Conservation (phyloP, 1,139 yeast species). For the Yamadazyma diddensiae region DNA sequence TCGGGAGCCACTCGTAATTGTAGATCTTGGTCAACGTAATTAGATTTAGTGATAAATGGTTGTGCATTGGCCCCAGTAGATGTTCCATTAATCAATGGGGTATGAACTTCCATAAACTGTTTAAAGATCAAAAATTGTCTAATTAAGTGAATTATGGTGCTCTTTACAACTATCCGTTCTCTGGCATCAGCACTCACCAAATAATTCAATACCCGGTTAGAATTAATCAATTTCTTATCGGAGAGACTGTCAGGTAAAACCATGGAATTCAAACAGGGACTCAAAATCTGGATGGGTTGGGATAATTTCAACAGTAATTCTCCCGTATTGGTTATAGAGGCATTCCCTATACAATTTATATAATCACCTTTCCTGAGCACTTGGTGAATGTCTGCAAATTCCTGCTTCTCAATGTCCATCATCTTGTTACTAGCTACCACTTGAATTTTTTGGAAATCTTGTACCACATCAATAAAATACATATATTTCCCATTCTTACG, state of each 20-base stretch:
- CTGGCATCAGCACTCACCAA: constrained; percentile 49
- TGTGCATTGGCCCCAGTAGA: constrained; percentile 90
- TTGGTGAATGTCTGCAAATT: constrained; percentile 44
- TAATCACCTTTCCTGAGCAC: constrained; percentile 69
- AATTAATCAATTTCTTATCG: constrained; percentile 56
- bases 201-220: constrained; percentile 73
- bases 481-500: constrained; percentile 66
- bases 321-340: constrained; percentile 74
- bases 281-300: constrained; percentile 45
- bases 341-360: constrained; percentile 60
- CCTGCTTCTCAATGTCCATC: constrained; percentile 37
- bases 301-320: constrained; percentile 71
- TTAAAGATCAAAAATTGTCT: constrained; percentile 52
- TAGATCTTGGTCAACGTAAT: constrained; percentile 30
- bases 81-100: constrained; percentile 72
- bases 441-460: constrained; percentile 57
- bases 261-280: constrained; percentile 67
- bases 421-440: constrained; percentile 55
- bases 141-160: constrained; percentile 50
- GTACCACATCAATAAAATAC: constrained; percentile 62
- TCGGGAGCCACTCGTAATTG: constrained; percentile 91
- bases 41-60: constrained; percentile 64
- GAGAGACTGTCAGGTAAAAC: constrained; percentile 58
- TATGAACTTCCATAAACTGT: constrained; percentile 79
- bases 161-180: constrained; percentile 51